Evolutionary conservation across 345 rosid species (phyloP).

Genomic region (Citropsis articulata): DNA sequence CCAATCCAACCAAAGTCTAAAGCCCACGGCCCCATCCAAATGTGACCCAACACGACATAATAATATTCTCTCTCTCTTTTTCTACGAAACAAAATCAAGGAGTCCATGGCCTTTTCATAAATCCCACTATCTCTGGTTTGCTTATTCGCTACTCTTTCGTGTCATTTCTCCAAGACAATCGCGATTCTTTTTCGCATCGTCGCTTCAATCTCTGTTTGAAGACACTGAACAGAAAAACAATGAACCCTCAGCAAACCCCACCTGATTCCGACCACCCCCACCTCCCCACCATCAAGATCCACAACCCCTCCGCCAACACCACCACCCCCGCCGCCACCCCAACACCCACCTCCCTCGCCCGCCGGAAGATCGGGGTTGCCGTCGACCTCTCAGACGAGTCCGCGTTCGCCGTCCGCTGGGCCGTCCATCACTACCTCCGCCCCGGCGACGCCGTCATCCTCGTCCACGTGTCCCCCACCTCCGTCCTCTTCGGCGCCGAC

Average conservation of each 20-base stretch:
- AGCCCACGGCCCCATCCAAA: no score
- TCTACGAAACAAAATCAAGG: not conserved
- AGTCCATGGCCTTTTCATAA: not conserved
- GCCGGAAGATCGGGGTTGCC: constrained; percentile 88
- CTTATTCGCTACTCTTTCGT: no score
- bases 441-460: constrained; percentile 91
- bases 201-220: not conserved
- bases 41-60: no score
- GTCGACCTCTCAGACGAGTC: constrained; percentile 89
- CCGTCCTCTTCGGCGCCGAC: constrained; percentile 94
- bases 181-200: not conserved
- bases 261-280: constrained; percentile 53
- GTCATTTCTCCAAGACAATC: not conserved
- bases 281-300: constrained; percentile 78
- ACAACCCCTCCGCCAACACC: constrained; percentile 50
- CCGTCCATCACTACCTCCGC: constrained; percentile 81
- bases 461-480: constrained; percentile 96
- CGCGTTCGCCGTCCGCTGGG: constrained; percentile 87
- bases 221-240: not conserved
- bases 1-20: no score
- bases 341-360: constrained; percentile 82
- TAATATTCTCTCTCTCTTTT: no score
- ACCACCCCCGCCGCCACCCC: constrained; percentile 35
- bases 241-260: constrained; percentile 28
- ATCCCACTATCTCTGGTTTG: not conserved